These are phyloP conservation scores for Cladosporium colombiae DNA, from an alignment of 2,329 filamentous ascomycete species.

Conservation along the genomic window DNA sequence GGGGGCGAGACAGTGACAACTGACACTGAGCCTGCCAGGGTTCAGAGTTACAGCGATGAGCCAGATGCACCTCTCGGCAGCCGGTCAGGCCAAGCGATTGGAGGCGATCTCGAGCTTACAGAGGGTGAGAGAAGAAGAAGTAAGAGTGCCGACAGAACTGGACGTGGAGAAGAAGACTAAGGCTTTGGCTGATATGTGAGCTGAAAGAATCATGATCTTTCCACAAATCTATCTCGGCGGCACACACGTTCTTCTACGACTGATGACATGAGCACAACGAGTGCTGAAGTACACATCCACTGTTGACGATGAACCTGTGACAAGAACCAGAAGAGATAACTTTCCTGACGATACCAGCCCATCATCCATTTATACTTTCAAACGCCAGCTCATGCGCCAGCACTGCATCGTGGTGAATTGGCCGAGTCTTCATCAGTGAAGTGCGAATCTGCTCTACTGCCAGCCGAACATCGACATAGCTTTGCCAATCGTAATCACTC, in stretches of 20 bases:
- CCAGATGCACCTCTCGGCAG: constrained; percentile 32
- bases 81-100: not conserved
- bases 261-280: not conserved
- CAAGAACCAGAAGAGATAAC: not conserved
- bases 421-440: not conserved
- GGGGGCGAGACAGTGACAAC: constrained; percentile 26
- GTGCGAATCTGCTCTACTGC: not conserved
- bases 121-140: constrained; percentile 13
- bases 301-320: not conserved
- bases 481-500: not conserved
- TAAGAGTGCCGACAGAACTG: constrained; percentile 13
- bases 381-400: not conserved
- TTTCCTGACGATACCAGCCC: not conserved
- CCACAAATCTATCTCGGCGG: not conserved
- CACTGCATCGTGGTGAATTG: not conserved
- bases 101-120: constrained; percentile 10
- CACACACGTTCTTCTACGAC: not conserved
- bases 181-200: not conserved
- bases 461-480: not conserved
- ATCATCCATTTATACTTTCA: not conserved
- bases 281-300: not conserved
- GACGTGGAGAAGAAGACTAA: not conserved
- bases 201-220: not conserved
- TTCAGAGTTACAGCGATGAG: constrained; percentile 33
- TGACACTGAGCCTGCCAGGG: constrained; percentile 23